Base-by-base conservation (phyloP, 78 protist genomes). In the Neovahlkampfia damariscottae region DNA sequence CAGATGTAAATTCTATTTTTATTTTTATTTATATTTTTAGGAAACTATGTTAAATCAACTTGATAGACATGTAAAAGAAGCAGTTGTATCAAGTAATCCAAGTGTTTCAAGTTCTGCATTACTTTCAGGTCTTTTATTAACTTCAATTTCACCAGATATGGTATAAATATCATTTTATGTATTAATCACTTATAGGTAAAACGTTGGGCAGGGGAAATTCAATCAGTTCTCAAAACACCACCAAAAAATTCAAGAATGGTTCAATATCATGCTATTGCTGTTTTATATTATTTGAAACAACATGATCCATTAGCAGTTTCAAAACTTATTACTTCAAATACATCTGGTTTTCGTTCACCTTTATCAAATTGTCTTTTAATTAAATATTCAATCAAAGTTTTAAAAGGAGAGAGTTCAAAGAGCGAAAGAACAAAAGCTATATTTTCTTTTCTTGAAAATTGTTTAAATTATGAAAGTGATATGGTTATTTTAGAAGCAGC, bases 401-500 rank as follows among this genome's bases (percentile, higher is more conserved):
- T 80, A 37, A 67, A 6, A 2, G 72, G 10, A 19, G 19, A 19
- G 29, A 30, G 67, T n/a, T 31, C 19, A 19, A 69, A 80, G 8
- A 38, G 38, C 30, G 3, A 34, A 29, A 3, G 4, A 6, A 31
- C 38, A 4, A 2, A 3, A 5, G 74, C 67, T 40, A 37, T 80
- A 36, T 80, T 32, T 74, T 83, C 84, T 5, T 94, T 73, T 67
- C 83, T 94, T 68, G 93, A 91, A 77, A 3, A 38, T 35, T 81
- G 88, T 70, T 73, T 94, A 62, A 86, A 95, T 40, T 83, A 90
- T 79, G 78, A 82, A 76, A 81, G 77, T 62, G 98, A 94, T 62
- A 92, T 94, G 92, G 98, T 96, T 29, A 84, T 94, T 27, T 87
- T 84, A 72, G 99, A 96, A 83, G 99, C 98, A 19, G 97, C 98